Conservation (phyloP, 352 stramenopile species). For the Peronospora farinosa region DNA sequence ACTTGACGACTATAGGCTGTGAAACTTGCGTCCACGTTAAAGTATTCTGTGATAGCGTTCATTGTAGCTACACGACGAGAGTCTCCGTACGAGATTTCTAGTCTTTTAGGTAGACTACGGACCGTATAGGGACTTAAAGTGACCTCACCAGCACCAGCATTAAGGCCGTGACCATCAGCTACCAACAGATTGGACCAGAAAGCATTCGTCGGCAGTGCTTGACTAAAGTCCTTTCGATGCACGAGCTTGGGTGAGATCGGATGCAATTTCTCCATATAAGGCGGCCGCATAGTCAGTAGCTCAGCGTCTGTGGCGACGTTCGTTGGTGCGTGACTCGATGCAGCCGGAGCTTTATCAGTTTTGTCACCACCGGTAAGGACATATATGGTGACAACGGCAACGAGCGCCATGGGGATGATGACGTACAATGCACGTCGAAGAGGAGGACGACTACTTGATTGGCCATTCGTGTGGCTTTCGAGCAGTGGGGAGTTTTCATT, state of each 20-base stretch:
- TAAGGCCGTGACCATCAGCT: constrained; percentile 62
- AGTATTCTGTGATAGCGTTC: constrained; percentile 67
- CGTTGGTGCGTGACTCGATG: too few relatives aligned
- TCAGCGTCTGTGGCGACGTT: too few relatives aligned
- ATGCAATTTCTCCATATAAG: constrained; percentile 48
- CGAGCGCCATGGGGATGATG: constrained; percentile 43
- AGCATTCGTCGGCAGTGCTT: constrained; percentile 76
- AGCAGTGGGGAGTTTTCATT: constrained; percentile 59
- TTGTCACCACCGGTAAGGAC: constrained; percentile 30
- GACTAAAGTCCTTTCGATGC: constrained; percentile 34
- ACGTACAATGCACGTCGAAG: constrained; percentile 48
- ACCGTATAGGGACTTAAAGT: constrained; percentile 83
- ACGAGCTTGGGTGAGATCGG: constrained; percentile 57
- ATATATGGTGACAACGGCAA: constrained; percentile 45
- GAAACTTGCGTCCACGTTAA: constrained; percentile 71
- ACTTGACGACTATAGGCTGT: constrained; percentile 48
- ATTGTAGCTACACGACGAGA: constrained; percentile 57
- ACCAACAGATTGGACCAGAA: constrained; percentile 89
- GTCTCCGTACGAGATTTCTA: constrained; percentile 83
- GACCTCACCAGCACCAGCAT: constrained; percentile 61
- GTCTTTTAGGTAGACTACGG: constrained; percentile 49
- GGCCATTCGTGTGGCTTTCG: constrained; percentile 11
- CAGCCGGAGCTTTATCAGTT: constrained; percentile 1
- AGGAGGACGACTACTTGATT: constrained; percentile 7
- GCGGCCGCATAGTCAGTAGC: constrained; percentile 51